These are phyloP conservation scores for Cyclocybe aegerita DNA, from an alignment of 768 basidiomycete genomes.

Conservation along the genomic window DNA sequence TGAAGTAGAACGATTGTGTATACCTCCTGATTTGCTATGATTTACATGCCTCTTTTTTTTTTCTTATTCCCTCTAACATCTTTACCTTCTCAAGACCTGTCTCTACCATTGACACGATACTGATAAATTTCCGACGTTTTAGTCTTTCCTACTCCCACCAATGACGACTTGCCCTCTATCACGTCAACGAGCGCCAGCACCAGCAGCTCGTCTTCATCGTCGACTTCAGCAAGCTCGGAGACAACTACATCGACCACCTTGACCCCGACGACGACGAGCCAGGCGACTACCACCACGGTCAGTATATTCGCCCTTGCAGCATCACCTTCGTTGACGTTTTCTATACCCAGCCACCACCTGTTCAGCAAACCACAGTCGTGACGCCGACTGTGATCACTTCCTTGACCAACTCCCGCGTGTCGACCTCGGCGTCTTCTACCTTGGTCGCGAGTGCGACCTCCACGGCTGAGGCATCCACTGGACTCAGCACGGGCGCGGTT, in stretches of 20 bases:
- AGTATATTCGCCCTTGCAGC: too few relatives aligned
- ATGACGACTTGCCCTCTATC: background rate
- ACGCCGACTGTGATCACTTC: background rate
- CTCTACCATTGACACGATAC: background rate
- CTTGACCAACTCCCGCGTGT: background rate
- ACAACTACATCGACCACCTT: too few relatives aligned
- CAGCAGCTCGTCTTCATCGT: background rate
- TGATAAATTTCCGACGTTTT: background rate
- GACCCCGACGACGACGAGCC: too few relatives aligned
- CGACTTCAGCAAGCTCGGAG: background rate
- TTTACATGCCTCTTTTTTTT: too few relatives aligned
- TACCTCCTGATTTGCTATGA: too few relatives aligned
- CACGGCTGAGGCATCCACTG: slow-evolving; percentile 6
- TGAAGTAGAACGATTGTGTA: too few relatives aligned
- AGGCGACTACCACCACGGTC: too few relatives aligned
- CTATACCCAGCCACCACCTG: background rate
- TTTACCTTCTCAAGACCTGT: too few relatives aligned
- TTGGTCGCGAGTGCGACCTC: slow-evolving; percentile 4
- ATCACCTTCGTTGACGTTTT: background rate
- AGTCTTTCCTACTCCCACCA: background rate
- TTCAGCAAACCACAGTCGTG: background rate
- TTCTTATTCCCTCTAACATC: too few relatives aligned
- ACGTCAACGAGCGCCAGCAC: background rate
- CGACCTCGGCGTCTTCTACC: slow-evolving; percentile 6
- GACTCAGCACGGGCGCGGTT: slow-evolving; percentile 21